Conservation (phyloP, 257 asterid species). For the Solanum corneliomulleri region DNA sequence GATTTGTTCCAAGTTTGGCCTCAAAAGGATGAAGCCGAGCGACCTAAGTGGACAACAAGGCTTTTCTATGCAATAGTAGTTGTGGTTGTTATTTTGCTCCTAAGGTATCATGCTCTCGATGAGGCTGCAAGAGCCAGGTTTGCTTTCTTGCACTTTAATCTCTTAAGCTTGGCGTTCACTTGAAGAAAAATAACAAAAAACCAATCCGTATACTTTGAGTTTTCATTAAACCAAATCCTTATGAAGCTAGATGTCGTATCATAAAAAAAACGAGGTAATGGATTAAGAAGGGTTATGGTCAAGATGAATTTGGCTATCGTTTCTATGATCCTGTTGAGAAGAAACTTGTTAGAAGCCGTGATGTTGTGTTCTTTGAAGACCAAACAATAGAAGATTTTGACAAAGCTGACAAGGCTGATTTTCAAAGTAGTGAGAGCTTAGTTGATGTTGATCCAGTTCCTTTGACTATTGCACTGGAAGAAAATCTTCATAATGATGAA, state of each 20-base stretch:
- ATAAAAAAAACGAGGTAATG: too few species aligned
- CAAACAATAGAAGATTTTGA: too few species aligned
- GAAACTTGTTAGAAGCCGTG: too few species aligned
- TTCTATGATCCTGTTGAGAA: too few species aligned
- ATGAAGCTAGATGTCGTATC: background rate
- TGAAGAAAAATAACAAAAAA: background rate
- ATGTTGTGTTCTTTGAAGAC: too few species aligned
- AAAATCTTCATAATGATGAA: too few species aligned
- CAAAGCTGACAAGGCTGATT: too few species aligned
- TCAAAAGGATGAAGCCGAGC: slow-evolving; percentile 80
- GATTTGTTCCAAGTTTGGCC: slow-evolving; percentile 99
- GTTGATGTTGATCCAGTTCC: too few species aligned
- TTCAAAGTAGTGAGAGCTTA: too few species aligned
- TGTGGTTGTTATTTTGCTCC: slow-evolving; percentile 47
- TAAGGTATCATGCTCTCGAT: slow-evolving; percentile 98
- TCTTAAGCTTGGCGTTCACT: background rate
- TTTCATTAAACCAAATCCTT: background rate
- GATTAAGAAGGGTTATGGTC: too few species aligned
- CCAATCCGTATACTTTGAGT: background rate
- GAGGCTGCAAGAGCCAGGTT: slow-evolving; percentile 99
- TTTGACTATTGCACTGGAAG: too few species aligned
- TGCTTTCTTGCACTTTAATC: background rate
- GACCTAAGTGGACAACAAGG: slow-evolving; percentile 95
- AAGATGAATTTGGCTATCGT: too few species aligned
- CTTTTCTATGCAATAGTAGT: slow-evolving; percentile 61